These are phyloP conservation scores for Candida wancherniae DNA, from an alignment of 805 yeast species.

Conservation along the genomic window DNA sequence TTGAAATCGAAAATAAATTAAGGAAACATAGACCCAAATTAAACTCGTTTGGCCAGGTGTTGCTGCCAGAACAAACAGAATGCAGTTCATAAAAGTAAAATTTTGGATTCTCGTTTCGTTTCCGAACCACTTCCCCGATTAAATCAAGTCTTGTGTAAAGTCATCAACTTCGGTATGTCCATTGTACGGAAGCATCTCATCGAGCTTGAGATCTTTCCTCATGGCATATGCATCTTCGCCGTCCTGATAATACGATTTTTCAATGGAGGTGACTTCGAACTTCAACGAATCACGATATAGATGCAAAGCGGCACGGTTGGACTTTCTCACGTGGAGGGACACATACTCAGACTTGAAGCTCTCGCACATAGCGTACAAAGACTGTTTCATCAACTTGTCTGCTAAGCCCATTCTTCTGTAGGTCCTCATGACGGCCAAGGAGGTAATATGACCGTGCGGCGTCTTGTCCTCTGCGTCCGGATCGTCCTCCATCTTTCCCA, in stretches of 20 bases:
- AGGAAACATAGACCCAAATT: too few species aligned
- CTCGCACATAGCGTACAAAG: conserved; percentile 75
- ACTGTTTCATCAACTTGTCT: conserved; percentile 82
- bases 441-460: conserved; percentile 93
- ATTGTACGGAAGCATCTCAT: conserved; percentile 56
- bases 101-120: too few species aligned
- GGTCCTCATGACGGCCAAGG: conserved; percentile 90
- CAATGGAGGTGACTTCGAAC: conserved; percentile 79
- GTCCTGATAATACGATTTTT: conserved; percentile 88
- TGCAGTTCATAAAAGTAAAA: too few species aligned
- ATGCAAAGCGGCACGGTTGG: conserved; percentile 91
- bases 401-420: conserved; percentile 95
- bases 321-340: conserved; percentile 87
- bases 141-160: conserved; percentile 33
- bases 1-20: too few species aligned
- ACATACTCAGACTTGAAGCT: conserved; percentile 78
- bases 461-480: conserved; percentile 67
- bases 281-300: conserved; percentile 79
- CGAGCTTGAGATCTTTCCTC: conserved; percentile 63
- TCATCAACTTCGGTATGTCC: conserved; percentile 48
- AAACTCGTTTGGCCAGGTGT: too few species aligned
- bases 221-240: conserved; percentile 97
- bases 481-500: conserved; percentile 96
- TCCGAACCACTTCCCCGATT: too few species aligned
- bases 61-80: too few species aligned